phyloP scores from a whole-genome alignment of 306 rosid species.

The Abrus pulchellus region DNA sequence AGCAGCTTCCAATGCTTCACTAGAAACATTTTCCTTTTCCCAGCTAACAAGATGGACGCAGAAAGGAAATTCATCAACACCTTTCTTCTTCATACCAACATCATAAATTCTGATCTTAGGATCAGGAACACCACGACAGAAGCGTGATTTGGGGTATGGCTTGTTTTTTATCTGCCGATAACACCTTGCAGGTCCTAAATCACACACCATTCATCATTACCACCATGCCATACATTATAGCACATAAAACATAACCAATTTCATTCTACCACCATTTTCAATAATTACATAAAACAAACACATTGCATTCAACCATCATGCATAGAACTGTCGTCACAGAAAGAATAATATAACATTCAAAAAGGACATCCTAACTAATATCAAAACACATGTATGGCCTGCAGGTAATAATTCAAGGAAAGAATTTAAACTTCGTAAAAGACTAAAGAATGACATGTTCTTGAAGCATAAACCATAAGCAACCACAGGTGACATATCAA shows the following conservation, averaged over 20 bases:
- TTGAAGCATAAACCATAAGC: not conserved
- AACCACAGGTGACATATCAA: not conserved
- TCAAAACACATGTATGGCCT: not conserved
- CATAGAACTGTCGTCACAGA: not conserved
- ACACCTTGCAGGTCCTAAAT: constrained; percentile 86
- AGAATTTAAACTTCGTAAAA: not conserved
- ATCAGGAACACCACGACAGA: constrained; percentile 93
- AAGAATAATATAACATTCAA: not conserved
- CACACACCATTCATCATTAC: constrained; percentile 14
- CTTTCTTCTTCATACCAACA: constrained; percentile 94
- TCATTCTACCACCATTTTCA: not conserved
- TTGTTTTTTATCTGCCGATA: constrained; percentile 85
- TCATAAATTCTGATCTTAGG: constrained; percentile 93
- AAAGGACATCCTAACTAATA: not conserved
- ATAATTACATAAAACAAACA: not conserved
- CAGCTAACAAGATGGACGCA: constrained; percentile 90
- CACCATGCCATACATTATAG: not conserved
- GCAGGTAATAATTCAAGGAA: not conserved
- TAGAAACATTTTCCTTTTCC: constrained; percentile 92
- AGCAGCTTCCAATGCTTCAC: constrained; percentile 91
- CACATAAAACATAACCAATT: constrained; percentile 13
- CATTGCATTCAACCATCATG: not conserved
- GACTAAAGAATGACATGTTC: not conserved
- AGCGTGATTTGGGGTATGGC: constrained; percentile 91
- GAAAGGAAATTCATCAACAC: constrained; percentile 93